Evolutionary conservation across 768 basidiomycete species (phyloP).

Genomic region (Macrolepiota fuliginosa): DNA sequence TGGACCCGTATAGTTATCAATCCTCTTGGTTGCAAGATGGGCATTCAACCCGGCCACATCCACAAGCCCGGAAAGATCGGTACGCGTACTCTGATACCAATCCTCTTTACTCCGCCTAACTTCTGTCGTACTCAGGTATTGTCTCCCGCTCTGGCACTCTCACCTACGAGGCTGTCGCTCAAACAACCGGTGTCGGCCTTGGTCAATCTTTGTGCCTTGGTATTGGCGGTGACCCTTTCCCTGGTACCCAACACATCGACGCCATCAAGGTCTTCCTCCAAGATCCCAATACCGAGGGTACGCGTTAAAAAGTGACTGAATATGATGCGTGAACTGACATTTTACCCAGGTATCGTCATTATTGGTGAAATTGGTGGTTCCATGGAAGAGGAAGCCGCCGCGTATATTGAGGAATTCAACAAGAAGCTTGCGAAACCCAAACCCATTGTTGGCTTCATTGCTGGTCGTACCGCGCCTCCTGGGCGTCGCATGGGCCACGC

Average conservation of each 20-base stretch:
- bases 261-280: conserved; percentile 95
- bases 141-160: conserved; percentile 95
- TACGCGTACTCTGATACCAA: conserved; percentile 27
- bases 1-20: conserved; percentile 66
- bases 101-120: not conserved
- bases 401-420: conserved; percentile 92
- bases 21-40: conserved; percentile 98
- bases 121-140: conserved; percentile 53
- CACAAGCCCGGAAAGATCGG: conserved; percentile 97
- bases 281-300: conserved; percentile 91
- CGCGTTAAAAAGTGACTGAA: conserved; percentile 9
- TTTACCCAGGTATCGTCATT: conserved; percentile 78
- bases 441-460: conserved; percentile 97
- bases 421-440: conserved; percentile 84
- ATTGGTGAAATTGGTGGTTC: conserved; percentile 99
- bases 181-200: conserved; percentile 93
- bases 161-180: conserved; percentile 98
- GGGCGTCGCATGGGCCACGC: conserved; percentile 98
- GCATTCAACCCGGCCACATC: conserved; percentile 97
- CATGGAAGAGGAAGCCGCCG: conserved; percentile 99
- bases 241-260: conserved; percentile 93
- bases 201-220: conserved; percentile 97
- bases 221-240: conserved; percentile 97
- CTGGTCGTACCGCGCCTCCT: conserved; percentile 96
- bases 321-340: not conserved